These are phyloP conservation scores for Tylopilus orsonianus DNA, from an alignment of 1,284 basidiomycete species.

Conservation along the genomic window DNA sequence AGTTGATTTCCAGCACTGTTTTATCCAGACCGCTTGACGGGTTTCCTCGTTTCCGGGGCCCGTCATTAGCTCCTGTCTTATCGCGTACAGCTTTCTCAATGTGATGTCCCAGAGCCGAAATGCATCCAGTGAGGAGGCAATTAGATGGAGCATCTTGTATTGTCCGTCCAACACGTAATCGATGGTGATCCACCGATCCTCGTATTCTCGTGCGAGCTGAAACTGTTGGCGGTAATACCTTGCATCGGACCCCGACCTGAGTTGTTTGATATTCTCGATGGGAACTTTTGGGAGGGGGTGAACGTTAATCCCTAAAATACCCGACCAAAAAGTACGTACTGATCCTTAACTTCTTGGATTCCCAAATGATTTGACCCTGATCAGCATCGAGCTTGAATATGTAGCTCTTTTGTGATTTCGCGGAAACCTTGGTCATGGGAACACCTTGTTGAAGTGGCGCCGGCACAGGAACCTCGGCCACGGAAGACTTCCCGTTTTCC, in stretches of 20 bases:
- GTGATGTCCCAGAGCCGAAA: slow-evolving; percentile 71
- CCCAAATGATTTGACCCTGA: slow-evolving; percentile 81
- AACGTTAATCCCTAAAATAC: not conserved
- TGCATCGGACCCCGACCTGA: slow-evolving; percentile 78
- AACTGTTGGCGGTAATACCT: slow-evolving; percentile 80
- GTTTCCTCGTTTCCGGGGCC: slow-evolving; percentile 64
- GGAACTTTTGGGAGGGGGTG: slow-evolving; percentile 54
- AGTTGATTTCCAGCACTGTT: slow-evolving; percentile 78
- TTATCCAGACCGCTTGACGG: slow-evolving; percentile 77
- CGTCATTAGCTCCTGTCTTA: slow-evolving; percentile 68
- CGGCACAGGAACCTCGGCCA: slow-evolving; percentile 48
- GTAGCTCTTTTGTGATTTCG: slow-evolving; percentile 77
- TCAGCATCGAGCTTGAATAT: slow-evolving; percentile 77
- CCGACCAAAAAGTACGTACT: slow-evolving; percentile 49
- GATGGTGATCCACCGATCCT: slow-evolving; percentile 76
- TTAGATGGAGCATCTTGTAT: slow-evolving; percentile 92
- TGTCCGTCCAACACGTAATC: slow-evolving; percentile 73
- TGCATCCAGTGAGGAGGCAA: slow-evolving; percentile 72
- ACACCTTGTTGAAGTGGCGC: slow-evolving; percentile 57
- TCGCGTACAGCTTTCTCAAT: slow-evolving; percentile 55
- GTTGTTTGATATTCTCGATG: slow-evolving; percentile 89
- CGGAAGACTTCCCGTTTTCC: slow-evolving; percentile 15
- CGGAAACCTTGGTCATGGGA: slow-evolving; percentile 87
- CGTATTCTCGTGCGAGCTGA: slow-evolving; percentile 58
- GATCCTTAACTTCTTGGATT: slow-evolving; percentile 73